A percentile compares a stretch with the other conserved stretches of the same genome.
These are phyloP conservation scores for Claviceps citrina DNA, from an alignment of 2,329 filamentous ascomycete genomes.

Conservation along the genomic window DNA sequence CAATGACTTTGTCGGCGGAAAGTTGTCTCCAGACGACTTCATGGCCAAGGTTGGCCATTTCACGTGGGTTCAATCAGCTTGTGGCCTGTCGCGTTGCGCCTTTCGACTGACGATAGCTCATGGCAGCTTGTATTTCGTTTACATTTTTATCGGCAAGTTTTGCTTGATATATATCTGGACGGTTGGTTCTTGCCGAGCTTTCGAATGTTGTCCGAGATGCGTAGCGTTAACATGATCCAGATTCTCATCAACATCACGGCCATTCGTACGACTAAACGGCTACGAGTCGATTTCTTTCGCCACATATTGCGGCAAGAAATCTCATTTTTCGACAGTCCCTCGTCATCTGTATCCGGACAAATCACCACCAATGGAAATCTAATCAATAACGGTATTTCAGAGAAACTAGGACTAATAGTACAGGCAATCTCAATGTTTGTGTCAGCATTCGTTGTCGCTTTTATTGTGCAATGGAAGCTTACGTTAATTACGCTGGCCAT, in stretches of 20 bases:
- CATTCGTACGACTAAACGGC: slow-evolving; percentile 21
- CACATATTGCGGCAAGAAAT: slow-evolving; percentile 34
- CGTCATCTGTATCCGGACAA: slow-evolving; percentile 28
- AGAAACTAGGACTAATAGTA: slow-evolving; percentile 28
- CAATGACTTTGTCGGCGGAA: slow-evolving; percentile 35
- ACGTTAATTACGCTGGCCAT: slow-evolving; percentile 30
- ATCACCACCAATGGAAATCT: slow-evolving; percentile 33
- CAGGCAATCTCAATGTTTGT: slow-evolving; percentile 25
- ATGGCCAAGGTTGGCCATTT: slow-evolving; percentile 31
- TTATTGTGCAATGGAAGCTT: slow-evolving; percentile 26
- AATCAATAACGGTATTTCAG: slow-evolving; percentile 29
- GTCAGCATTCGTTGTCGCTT: slow-evolving; percentile 25
- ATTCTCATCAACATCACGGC: slow-evolving; percentile 22
- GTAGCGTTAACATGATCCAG: too few species aligned
- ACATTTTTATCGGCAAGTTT: slow-evolving; percentile 41
- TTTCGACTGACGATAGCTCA: neutral
- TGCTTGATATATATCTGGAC: slow-evolving; percentile 38
- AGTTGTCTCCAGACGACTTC: slow-evolving; percentile 30
- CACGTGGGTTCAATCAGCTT: slow-evolving; percentile 18
- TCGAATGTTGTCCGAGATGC: too few species aligned
- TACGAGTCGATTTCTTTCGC: slow-evolving; percentile 23
- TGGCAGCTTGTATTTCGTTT: slow-evolving; percentile 38
- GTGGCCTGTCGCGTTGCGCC: neutral
- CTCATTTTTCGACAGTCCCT: slow-evolving; percentile 35
- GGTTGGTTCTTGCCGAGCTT: slow-evolving; percentile 19